Conservation (phyloP, 345 rosid species). For the Garcia nutans region DNA sequence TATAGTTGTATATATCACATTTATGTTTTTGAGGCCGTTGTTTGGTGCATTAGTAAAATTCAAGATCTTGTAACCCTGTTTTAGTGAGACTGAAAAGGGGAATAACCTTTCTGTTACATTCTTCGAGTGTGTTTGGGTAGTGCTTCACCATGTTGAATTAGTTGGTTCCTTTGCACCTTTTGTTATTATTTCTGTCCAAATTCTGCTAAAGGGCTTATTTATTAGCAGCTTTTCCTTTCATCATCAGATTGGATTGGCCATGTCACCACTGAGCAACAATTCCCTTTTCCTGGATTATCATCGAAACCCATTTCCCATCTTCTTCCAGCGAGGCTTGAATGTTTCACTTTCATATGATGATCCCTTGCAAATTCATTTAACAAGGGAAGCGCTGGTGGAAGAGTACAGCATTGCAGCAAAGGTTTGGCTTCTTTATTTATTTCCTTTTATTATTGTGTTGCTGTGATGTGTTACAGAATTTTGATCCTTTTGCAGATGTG, state of each 20-base stretch:
- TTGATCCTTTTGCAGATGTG: conserved; percentile 35
- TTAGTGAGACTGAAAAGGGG: background rate
- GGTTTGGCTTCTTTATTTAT: conserved; percentile 22
- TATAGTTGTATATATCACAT: background rate
- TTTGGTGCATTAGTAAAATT: background rate
- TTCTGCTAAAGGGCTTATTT: background rate
- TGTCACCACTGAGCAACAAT: conserved; percentile 62
- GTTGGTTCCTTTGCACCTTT: background rate
- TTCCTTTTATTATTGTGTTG: background rate
- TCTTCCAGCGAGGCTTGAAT: conserved; percentile 53
- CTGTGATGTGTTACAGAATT: background rate
- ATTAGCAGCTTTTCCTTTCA: background rate
- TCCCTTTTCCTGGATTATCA: conserved; percentile 55
- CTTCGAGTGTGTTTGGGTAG: background rate
- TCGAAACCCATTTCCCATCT: conserved; percentile 47
- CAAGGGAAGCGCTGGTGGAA: conserved; percentile 54
- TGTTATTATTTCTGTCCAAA: background rate
- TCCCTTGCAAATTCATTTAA: conserved; percentile 59
- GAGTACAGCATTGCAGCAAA: conserved; percentile 60
- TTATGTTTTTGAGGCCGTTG: background rate
- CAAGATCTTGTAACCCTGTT: background rate
- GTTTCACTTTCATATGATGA: conserved; percentile 55
- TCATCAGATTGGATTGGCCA: conserved; percentile 47
- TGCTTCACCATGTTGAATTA: background rate
- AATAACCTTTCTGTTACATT: background rate